A percentile compares a stretch with the other conserved stretches of the same genome.
Evolutionary conservation across 2,329 filamentous ascomycete genomes (phyloP).

Genomic region (Spiromastix sp.): DNA sequence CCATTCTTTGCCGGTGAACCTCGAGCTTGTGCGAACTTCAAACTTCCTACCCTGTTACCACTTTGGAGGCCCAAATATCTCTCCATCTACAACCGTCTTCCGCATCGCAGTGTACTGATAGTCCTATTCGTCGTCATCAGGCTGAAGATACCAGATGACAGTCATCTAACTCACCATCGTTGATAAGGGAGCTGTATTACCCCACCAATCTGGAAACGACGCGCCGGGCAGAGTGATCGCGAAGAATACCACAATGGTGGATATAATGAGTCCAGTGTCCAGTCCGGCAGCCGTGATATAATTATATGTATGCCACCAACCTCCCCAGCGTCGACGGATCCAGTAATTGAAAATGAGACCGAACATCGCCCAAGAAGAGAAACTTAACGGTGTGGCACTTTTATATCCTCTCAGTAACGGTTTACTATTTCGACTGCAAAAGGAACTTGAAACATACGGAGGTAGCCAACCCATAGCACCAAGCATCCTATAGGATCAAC

Average conservation of each 20-base stretch:
- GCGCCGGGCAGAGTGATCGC: constrained; percentile 50
- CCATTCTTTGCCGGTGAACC: too few relatives aligned
- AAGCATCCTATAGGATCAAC: constrained; percentile 13
- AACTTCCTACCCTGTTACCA: too few relatives aligned
- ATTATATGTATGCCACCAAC: constrained; percentile 33
- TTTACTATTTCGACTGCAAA: constrained; percentile 31
- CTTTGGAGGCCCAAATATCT: constrained; percentile 8
- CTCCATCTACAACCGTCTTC: constrained; percentile 5
- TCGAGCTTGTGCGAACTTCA: too few relatives aligned
- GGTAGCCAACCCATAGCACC: constrained; percentile 19
- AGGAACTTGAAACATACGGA: constrained; percentile 49
- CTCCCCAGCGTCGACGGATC: constrained; percentile 22
- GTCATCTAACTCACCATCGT: constrained; percentile 16
- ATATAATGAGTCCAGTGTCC: constrained; percentile 48
- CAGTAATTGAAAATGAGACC: constrained; percentile 30
- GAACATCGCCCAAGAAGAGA: constrained; percentile 55
- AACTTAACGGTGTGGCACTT: constrained; percentile 52
- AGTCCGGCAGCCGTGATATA: constrained; percentile 30
- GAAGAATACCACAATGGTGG: constrained; percentile 58
- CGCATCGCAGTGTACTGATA: constrained; percentile 6
- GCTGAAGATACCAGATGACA: background rate
- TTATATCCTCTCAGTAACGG: constrained; percentile 41
- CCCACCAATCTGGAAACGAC: constrained; percentile 51
- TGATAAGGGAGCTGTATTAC: constrained; percentile 21
- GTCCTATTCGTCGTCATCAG: constrained; percentile 5